Evolutionary conservation across 2,329 filamentous ascomycete species (phyloP), one percentile per base, ranked within the genome.

Genomic region (Dactylellina drechsleri): DNA sequence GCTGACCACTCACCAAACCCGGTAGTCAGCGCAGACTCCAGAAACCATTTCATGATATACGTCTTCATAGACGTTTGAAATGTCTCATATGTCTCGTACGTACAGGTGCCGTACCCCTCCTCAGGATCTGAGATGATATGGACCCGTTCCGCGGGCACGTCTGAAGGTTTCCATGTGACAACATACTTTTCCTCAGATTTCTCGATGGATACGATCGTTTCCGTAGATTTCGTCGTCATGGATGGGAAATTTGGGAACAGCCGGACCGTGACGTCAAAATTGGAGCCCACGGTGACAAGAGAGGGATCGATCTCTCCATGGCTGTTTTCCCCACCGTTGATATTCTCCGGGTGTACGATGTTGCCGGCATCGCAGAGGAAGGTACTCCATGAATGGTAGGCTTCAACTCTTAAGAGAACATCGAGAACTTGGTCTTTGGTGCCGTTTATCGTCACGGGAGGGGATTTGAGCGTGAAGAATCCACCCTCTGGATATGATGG

Each of bases 401-500:
- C 50, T 15, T 49, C 56, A 0, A 75, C 18, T 8, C 58, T 57
- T 2, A 75, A 64, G 8, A 75, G 64, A 2, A 61, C 59, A n/a
- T 53, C 52, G 28, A 75, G 45, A 13, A 75, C 66, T 49, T 75
- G 71, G 28, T 75, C 64, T 43, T 75, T 75, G 31, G 57, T 75
- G 4, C 52, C 71, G 28, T 62, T 65, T 43, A 75, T 75, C 13
- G 50, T 68, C 18, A 75, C 53, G 3, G 71, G 71, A 20, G 71
- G 45, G 23, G 71, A 54, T 56, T 66, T 75, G 43, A 75, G 53
- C 20, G 58, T 68, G 71, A 68, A 75, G 26, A 43, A 75, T 20
- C 71, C 71, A 16, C 71, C 71, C 16, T 75, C 71, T 12, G 58
- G 52, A 23, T 64, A 68, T 2, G 58, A 47, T 18, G 71, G 71